These are phyloP conservation scores for Kingdonia uniflora DNA, from an alignment of 164 flowering plant genomes.

Conservation along the genomic window DNA sequence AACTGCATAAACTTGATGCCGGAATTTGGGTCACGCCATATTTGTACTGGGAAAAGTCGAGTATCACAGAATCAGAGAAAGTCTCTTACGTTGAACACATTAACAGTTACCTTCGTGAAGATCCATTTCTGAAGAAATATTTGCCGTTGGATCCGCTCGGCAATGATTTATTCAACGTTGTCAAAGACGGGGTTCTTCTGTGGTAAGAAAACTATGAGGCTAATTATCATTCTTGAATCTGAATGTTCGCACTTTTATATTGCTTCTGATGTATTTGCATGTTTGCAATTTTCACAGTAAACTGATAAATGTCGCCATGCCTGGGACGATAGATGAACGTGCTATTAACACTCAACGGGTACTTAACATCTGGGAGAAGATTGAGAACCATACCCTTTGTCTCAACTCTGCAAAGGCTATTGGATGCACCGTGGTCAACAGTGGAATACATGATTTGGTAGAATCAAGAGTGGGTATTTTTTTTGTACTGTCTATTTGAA, in stretches of 20 bases:
- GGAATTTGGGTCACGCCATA: too few species aligned
- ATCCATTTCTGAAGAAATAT: constrained; percentile 63
- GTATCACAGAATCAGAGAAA: constrained; percentile 57
- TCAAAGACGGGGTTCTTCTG: constrained; percentile 84
- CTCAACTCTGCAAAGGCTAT: constrained; percentile 95
- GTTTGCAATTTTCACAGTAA: constrained; percentile 51
- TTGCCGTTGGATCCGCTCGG: constrained; percentile 68
- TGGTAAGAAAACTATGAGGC: constrained; percentile 32
- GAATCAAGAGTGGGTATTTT: constrained; percentile 88
- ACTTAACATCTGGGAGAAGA: constrained; percentile 88
- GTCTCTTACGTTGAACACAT: constrained; percentile 74
- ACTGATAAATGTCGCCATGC: constrained; percentile 91
- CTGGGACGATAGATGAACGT: constrained; percentile 89
- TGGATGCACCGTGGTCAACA: constrained; percentile 94
- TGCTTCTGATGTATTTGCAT: constrained; percentile 5
- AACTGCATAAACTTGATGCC: too few species aligned
- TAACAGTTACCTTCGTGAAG: constrained; percentile 77
- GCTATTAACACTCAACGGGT: constrained; percentile 76
- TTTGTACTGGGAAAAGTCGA: too few species aligned
- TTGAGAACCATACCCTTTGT: constrained; percentile 92
- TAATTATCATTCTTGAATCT: too few species aligned
- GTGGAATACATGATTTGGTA: constrained; percentile 81
- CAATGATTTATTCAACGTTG: constrained; percentile 65
- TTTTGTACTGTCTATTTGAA: too few species aligned
- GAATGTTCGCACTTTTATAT: not conserved